These are phyloP conservation scores for Puccinellia tenuiflora DNA, from an alignment of 176 grass and related monocot genomes.

Conservation along the genomic window DNA sequence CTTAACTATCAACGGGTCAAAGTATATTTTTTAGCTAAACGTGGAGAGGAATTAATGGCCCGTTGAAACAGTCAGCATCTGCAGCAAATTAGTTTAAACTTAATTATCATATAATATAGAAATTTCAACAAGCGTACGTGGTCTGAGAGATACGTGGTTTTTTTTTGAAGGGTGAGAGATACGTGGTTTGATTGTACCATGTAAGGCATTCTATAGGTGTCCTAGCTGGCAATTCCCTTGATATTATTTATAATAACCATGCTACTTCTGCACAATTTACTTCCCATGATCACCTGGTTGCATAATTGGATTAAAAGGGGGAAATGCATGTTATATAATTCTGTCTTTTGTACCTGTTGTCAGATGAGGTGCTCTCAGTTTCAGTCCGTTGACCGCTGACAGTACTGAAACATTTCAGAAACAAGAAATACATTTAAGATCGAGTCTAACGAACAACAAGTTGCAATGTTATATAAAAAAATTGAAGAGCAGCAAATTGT, in stretches of 20 bases:
- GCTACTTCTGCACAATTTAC: not conserved
- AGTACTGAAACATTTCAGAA: conserved; percentile 17
- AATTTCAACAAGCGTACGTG: not conserved
- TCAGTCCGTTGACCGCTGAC: conserved; percentile 37
- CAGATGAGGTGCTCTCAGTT: conserved; percentile 19
- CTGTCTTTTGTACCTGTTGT: conserved; percentile 27
- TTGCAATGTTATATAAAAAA: too few species aligned
- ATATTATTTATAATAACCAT: not conserved
- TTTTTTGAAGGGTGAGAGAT: too few species aligned
- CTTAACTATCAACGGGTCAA: too few species aligned
- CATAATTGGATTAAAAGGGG: not conserved
- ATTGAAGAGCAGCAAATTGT: too few species aligned
- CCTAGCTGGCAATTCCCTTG: not conserved
- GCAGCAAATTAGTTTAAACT: too few species aligned
- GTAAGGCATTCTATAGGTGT: too few species aligned
- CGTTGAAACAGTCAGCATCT: too few species aligned
- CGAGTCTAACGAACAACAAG: not conserved
- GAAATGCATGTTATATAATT: not conserved
- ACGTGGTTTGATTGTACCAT: too few species aligned
- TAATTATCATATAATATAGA: too few species aligned
- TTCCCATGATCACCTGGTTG: not conserved
- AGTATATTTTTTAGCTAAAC: too few species aligned
- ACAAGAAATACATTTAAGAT: not conserved
- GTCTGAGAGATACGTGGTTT: not conserved
- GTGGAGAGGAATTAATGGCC: not conserved